phyloP scores from a whole-genome alignment of 805 yeast genomes.

The Suhomyces sp. region DNA sequence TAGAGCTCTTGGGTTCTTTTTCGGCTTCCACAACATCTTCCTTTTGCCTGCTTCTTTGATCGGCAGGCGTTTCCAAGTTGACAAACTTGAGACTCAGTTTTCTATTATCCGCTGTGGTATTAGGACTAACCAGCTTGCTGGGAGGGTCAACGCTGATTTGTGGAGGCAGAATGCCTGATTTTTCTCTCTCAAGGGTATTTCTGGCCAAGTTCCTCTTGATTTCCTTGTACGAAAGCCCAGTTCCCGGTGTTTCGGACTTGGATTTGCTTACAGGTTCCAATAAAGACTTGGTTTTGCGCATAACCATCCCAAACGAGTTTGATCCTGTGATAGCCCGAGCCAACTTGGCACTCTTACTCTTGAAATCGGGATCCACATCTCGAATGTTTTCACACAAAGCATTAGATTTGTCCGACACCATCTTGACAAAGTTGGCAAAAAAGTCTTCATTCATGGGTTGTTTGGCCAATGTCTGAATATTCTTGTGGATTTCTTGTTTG shows the following conservation, averaged over 20 bases:
- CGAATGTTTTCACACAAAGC: constrained; percentile 35
- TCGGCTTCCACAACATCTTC: constrained; percentile 6
- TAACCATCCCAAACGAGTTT: constrained; percentile 35
- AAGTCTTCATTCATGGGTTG: constrained; percentile 23
- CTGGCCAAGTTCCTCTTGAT: constrained; percentile 24
- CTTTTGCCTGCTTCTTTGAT: constrained; percentile 8
- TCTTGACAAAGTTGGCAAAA: constrained; percentile 24
- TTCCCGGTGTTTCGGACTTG: neutral
- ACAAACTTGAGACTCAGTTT: constrained; percentile 31
- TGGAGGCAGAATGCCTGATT: constrained; percentile 3
- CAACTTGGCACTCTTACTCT: constrained; percentile 40
- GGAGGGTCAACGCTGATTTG: constrained; percentile 4
- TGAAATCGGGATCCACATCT: constrained; percentile 36
- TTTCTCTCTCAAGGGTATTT: constrained; percentile 6
- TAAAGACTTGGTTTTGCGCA: constrained; percentile 42
- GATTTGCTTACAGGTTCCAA: constrained; percentile 28
- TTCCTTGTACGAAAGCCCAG: constrained; percentile 29
- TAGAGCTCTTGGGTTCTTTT: constrained; percentile 1
- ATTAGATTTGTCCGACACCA: constrained; percentile 34
- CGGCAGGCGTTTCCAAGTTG: constrained; percentile 17
- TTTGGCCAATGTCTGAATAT: constrained; percentile 12
- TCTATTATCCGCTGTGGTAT: constrained; percentile 18
- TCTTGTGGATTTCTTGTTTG: constrained; percentile 18
- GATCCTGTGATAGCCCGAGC: constrained; percentile 44
- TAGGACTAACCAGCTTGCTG: neutral